A percentile compares a stretch with the other conserved stretches of the same genome.
Evolutionary conservation across 345 rosid species (phyloP).

Genomic region (Conringia planisiliqua): DNA sequence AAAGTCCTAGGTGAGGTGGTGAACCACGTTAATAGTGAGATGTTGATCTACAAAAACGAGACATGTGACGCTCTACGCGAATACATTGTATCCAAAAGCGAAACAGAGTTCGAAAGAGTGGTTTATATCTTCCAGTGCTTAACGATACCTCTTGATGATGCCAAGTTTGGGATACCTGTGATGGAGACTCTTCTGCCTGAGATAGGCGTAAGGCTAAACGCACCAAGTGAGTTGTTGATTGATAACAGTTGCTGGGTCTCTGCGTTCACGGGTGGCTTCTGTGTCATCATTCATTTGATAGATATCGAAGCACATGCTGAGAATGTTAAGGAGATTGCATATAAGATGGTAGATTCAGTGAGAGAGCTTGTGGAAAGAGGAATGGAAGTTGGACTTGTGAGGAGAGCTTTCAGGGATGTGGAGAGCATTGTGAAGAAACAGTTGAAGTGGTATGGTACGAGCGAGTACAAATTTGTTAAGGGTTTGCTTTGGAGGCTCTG

Average conservation of each 20-base stretch:
- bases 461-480: background rate
- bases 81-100: background rate
- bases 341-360: background rate
- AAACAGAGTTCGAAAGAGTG: background rate
- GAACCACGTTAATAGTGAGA: background rate
- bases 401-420: background rate
- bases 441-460: background rate
- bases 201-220: background rate
- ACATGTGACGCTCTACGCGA: background rate
- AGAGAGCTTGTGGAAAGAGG: background rate
- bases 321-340: background rate
- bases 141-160: background rate
- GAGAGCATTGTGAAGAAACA: background rate
- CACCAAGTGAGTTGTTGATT: background rate
- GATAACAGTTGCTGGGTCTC: background rate
- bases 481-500: background rate
- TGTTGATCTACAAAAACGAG: background rate
- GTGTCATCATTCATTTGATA: background rate
- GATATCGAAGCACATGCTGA: background rate
- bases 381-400: slow-evolving; percentile 5
- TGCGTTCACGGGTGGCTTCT: slow-evolving; percentile 6
- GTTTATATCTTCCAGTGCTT: slow-evolving; percentile 7
- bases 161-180: background rate
- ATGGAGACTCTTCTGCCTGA: background rate
- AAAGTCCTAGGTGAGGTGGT: background rate